These are phyloP conservation scores for Paecilomyces dactylethromorphus DNA, from an alignment of 2,329 filamentous ascomycete genomes.

Conservation along the genomic window DNA sequence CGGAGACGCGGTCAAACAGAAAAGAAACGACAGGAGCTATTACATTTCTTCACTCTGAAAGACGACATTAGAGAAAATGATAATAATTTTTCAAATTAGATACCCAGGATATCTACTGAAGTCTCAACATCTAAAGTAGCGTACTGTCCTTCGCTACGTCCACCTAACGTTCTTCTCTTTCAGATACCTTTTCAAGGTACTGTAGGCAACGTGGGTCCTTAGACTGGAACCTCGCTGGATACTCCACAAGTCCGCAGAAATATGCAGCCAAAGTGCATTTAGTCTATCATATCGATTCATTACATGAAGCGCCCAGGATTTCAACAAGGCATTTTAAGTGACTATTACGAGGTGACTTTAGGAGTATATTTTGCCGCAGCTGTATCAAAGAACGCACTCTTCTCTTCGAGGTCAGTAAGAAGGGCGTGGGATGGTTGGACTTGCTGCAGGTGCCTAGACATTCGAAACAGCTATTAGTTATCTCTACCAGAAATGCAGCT, in stretches of 20 bases:
- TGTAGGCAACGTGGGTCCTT: neutral
- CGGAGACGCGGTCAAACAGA: neutral
- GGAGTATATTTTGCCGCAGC: constrained; percentile 81
- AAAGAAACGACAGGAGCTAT: neutral
- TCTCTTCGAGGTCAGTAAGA: constrained; percentile 69
- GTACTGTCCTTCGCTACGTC: neutral
- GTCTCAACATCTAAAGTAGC: neutral
- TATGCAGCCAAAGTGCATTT: neutral
- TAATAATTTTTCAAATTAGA: neutral
- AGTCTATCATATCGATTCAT: neutral
- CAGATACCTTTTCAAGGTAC: neutral
- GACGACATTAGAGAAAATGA: neutral
- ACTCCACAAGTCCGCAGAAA: neutral
- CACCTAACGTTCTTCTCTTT: neutral
- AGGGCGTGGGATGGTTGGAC: constrained; percentile 63
- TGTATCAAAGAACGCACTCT: constrained; percentile 79
- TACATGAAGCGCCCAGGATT: neutral
- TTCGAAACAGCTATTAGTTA: neutral
- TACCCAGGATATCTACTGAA: neutral
- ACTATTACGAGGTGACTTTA: constrained; percentile 51
- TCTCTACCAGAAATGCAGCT: neutral
- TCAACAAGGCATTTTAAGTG: neutral
- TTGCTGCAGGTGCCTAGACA: constrained; percentile 35
- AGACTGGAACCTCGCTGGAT: neutral
- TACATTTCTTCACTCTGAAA: neutral